Percentiles rank a stretch among this genome's conserved stretches.
These are phyloP conservation scores for Penicillium cosmopolitanum DNA, from an alignment of 495 filamentous ascomycete species.

Conservation along the genomic window DNA sequence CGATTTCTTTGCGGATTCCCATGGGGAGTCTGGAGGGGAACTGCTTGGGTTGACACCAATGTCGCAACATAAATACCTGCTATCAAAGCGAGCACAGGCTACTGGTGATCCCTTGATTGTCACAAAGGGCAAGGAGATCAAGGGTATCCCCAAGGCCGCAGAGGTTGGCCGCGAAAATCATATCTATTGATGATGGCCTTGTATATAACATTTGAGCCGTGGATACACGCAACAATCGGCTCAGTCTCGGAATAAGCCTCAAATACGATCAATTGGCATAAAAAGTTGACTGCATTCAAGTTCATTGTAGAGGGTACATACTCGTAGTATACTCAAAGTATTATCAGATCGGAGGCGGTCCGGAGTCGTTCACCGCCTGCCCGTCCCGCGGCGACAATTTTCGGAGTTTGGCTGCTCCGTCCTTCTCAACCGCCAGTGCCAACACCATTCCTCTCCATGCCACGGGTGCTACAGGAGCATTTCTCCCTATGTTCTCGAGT, in stretches of 20 bases:
- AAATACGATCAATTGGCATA: background rate
- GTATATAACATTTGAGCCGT: conserved; percentile 2
- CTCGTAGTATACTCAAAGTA: background rate
- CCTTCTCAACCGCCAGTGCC: conserved; percentile 9
- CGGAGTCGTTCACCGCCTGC: conserved; percentile 35
- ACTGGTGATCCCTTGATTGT: conserved; percentile 32
- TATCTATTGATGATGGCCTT: conserved; percentile 37
- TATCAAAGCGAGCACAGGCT: conserved; percentile 31
- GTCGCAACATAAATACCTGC: conserved; percentile 31
- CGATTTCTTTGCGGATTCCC: conserved; percentile 34
- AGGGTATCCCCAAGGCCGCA: conserved; percentile 52
- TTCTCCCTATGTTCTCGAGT: conserved; percentile 44
- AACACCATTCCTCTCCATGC: conserved; percentile 18
- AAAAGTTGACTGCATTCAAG: background rate
- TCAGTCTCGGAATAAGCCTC: background rate
- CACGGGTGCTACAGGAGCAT: conserved; percentile 21
- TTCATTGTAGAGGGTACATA: background rate
- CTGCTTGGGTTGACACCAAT: conserved; percentile 39
- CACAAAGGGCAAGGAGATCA: conserved; percentile 44
- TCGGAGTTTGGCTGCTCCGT: conserved; percentile 25
- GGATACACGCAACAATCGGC: conserved; percentile 6
- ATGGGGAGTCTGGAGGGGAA: conserved; percentile 23
- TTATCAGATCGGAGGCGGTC: conserved; percentile 19
- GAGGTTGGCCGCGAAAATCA: conserved; percentile 48
- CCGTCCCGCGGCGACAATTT: conserved; percentile 30